Evolutionary conservation across 805 yeast genomes (phyloP), one percentile per base, ranked within the genome.

Genomic region (Cyberlindnera sargentensis): DNA sequence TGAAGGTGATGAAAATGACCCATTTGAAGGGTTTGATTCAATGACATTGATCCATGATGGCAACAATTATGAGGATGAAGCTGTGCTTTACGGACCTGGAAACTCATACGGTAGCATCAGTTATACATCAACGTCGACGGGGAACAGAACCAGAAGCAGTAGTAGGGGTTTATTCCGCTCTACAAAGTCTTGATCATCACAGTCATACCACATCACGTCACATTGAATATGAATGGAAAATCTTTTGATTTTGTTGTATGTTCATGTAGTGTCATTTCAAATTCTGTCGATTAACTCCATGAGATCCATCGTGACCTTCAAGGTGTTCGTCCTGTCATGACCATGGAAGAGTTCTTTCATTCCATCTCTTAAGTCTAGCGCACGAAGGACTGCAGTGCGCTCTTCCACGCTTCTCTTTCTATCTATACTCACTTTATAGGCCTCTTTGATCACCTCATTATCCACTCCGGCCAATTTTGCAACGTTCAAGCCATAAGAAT

Each of bases 401-500:
- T 28, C 26, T 36, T 58, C 61, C n/a, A 58, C 59, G 34, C 48
- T 46, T 43, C 76, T 82, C 61, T 87, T 95, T 41, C 93, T 70
- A 56, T 90, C 96, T 8, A 73, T 68, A 0, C 97, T 93, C 57
- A 89, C 86, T 43, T 95, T 72, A 57, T 86, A 88, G 5, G 99
- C 96, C 91, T 87, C 86, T 46, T 77, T 73, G 42, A 93, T 79
- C 41, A 93, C 91, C 56, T 88, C 86, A 26, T 71, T 70, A 3
- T 97, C 97, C 60, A 93, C 93, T 51, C 84, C 82, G 9, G 93
- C 98, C 29, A 91, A 76, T 64, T 91, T 97, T 0, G 99, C 98
- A 37, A 93, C 99, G 60, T 93, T 95, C 41, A 93, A 86, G 55
- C 99, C 99, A 68, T 93, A 93, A 0, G 97, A 89, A 62, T 87